These are phyloP conservation scores for Jamesozyma lodderae DNA, from an alignment of 805 yeast genomes.

Conservation along the genomic window DNA sequence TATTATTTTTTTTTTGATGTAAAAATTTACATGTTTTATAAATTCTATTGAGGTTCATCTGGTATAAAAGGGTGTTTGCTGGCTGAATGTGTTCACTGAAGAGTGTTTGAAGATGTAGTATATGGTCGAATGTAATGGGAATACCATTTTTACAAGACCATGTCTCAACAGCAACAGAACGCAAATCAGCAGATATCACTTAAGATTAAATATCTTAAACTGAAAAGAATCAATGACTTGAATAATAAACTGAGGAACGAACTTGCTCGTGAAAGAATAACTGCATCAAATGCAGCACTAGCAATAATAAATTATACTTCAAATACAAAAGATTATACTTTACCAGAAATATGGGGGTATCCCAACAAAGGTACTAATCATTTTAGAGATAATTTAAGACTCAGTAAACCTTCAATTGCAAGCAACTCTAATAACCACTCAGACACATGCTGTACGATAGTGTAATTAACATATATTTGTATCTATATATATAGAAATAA, in stretches of 20 bases:
- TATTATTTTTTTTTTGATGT: no score
- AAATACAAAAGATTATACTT: conserved; percentile 29
- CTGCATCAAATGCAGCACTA: conserved; percentile 54
- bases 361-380: conserved; percentile 33
- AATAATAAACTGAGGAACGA: conserved; percentile 45
- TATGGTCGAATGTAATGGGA: background rate
- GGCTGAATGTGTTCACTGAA: no score
- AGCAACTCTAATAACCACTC: background rate
- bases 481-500: background rate
- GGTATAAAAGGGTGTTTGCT: no score
- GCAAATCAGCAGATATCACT: no score
- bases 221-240: conserved; percentile 51
- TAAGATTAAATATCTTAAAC: conserved; percentile 46
- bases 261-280: conserved; percentile 47
- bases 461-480: conserved; percentile 13
- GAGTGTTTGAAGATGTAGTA: no score
- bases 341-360: conserved; percentile 36
- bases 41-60: no score
- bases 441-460: conserved; percentile 30
- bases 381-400: conserved; percentile 22
- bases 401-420: background rate
- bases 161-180: conserved; percentile 9
- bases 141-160: no score
- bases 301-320: conserved; percentile 34
- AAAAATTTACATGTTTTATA: conserved; percentile 1